Evolutionary conservation across 768 basidiomycete species (phyloP).

Genomic region (Amanita inopinata): DNA sequence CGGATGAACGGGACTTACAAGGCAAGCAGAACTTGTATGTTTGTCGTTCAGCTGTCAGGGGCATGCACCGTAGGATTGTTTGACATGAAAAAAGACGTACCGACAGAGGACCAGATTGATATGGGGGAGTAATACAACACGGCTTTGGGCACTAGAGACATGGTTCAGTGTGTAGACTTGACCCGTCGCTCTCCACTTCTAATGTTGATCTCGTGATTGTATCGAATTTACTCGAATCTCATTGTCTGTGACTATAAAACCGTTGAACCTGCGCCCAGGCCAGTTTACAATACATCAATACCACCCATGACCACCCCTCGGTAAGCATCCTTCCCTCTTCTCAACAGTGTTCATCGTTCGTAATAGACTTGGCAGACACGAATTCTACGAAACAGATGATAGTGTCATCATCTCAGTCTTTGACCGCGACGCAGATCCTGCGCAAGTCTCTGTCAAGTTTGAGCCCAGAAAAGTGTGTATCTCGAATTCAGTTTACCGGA

Average conservation of each 20-base stretch:
- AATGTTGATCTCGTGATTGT: slow-evolving; percentile 6
- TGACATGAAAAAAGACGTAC: slow-evolving; percentile 30
- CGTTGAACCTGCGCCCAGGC: neutral
- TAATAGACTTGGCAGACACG: slow-evolving; percentile 41
- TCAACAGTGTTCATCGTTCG: neutral
- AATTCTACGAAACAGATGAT: slow-evolving; percentile 85
- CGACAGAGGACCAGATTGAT: slow-evolving; percentile 57
- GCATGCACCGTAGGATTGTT: no score
- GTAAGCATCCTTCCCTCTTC: slow-evolving; percentile 13
- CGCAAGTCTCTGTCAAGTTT: slow-evolving; percentile 50
- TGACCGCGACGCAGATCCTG: slow-evolving; percentile 65
- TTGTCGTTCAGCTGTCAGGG: no score
- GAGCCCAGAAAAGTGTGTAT: slow-evolving; percentile 49
- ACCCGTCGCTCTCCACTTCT: neutral
- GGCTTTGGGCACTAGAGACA: slow-evolving; percentile 55
- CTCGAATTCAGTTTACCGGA: neutral
- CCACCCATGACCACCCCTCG: slow-evolving; percentile 25
- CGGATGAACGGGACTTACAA: slow-evolving; percentile 30
- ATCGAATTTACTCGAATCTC: slow-evolving; percentile 30
- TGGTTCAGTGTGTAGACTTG: slow-evolving; percentile 5
- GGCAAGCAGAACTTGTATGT: slow-evolving; percentile 38
- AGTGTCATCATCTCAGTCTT: slow-evolving; percentile 65
- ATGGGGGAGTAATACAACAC: slow-evolving; percentile 59
- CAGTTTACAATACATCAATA: no score
- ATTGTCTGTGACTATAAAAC: slow-evolving; percentile 3